Evolutionary conservation across 1,284 basidiomycete species (phyloP).

Genomic region (Puccinia horiana): DNA sequence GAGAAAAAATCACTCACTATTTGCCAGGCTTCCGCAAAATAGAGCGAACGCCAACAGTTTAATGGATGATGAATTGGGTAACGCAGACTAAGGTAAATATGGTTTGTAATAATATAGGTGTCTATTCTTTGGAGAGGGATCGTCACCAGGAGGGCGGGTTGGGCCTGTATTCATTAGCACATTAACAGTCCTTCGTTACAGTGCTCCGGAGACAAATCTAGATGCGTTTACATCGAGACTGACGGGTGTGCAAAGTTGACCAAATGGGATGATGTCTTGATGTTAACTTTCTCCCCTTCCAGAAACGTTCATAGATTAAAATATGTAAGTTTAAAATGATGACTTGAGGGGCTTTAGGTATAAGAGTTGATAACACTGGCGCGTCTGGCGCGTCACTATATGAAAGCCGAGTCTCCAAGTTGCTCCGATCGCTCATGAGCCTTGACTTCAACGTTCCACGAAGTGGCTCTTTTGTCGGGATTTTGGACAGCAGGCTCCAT

Average conservation of each 20-base stretch:
- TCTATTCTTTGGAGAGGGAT: conserved; percentile 11
- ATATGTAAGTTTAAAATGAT: neutral
- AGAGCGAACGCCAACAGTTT: conserved; percentile 4
- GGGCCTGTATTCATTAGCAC: neutral
- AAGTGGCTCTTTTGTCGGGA: neutral
- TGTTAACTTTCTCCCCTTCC: neutral
- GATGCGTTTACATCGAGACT: conserved; percentile 1
- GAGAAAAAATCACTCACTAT: conserved; percentile 20
- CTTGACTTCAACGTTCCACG: neutral
- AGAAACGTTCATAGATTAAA: neutral
- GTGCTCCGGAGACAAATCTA: conserved; percentile 16
- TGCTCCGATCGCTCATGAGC: neutral
- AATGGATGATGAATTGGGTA: neutral
- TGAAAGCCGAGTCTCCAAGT: neutral
- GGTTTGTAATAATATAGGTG: conserved; percentile 7
- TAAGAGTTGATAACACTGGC: neutral
- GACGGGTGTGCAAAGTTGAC: neutral
- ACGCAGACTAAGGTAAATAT: conserved; percentile 23
- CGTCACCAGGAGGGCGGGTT: conserved; percentile 9
- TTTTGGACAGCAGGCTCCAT: neutral
- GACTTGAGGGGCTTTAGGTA: neutral
- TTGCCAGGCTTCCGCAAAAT: conserved; percentile 8
- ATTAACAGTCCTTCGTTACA: neutral
- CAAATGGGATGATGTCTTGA: conserved; percentile 10
- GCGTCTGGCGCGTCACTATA: neutral